Base-by-base conservation (phyloP, 1,284 basidiomycete species). In the Fomitopsis palustris region DNA sequence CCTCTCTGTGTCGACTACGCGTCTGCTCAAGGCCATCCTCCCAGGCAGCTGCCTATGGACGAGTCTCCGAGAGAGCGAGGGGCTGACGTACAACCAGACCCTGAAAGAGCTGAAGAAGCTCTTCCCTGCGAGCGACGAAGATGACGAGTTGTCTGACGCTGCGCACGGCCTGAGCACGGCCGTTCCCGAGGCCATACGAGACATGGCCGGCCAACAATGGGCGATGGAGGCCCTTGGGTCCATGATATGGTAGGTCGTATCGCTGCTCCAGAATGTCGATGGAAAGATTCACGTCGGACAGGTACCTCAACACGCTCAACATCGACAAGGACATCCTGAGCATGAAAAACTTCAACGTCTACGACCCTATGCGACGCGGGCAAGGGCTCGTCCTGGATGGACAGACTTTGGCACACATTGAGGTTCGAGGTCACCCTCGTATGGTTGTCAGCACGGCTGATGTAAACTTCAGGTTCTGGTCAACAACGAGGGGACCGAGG, bases 291-390 rank as follows among this genome's bases (percentile, higher is more conserved):
- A 52, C 6, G 3, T 3, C 10, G 31, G 49, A 10, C 55, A 90
- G 87, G 83, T 96, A 96, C 72, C 83, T 97, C 17, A 87, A 90
- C 47, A 91, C 93, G 59, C 82, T 98, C 51, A 97, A 97, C 69
- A 93, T 98, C 62, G 95, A 95, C 76, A 92, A 93, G 70, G 93
- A 97, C 66, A 86, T 98, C 57, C 73, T 98, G 64, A 92, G 86
- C 59, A 95, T 96, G 86, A 90, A 87, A 75, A 97, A 97, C 71
- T 98, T 98, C 81, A 96, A 97, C 69, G 81, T 97, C 45, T 97
- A 97, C 70, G 95, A 98, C 73, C 95, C 96, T 0, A 93, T 97
- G 84, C 89, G 89, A 69, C 82, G 84, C 62, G 94, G 93, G 21
- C 82, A 89, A 69, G 92, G 88, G 23, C 76, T 98, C 49, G 82